Evolutionary conservation across 495 filamentous ascomycete species (phyloP), one percentile per base, ranked within the genome.

Genomic region (Pseudevernia furfuracea): DNA sequence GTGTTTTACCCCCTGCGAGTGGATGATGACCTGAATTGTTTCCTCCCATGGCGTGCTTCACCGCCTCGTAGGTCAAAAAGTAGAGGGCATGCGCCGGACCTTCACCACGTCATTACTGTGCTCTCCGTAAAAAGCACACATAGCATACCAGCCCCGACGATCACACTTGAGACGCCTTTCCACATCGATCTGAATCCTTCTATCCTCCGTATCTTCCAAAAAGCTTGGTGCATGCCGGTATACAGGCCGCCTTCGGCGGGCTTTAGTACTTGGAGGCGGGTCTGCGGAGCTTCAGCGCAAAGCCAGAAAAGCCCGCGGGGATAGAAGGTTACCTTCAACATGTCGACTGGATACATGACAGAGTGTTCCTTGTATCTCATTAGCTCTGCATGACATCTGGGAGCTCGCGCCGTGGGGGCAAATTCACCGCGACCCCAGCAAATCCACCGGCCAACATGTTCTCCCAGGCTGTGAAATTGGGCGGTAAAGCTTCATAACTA

Each of bases 291-390:
- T 63, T 67, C 28, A 62, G 69, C 71, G 37, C 44, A 52, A 28
- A 39, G 19, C 61, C 46, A 56, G 38, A 10, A 66, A 34, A 60
- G 21, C 14, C 32, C n/a, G 60, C 32, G 36, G 41, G 23, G 14
- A 43, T 61, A n/a, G 5, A 30, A 55, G 19, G 83, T 75, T 79
- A 97, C 95, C 87, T 99, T 99, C 64, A 99, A 86, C 67, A 96
- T 85, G 78, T 99, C 94, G 67, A 99, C 89, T 12, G 94, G 94
- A 70, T 99, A 99, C 94, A 99, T 96, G 67, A 95, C 91, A 59
- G 92, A 93, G 75, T 93, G 91, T 77, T 93, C 89, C 82, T 82
- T 62, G 58, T 36, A 19, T 36, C 48, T 7, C 25, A 61, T 74
- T 43, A 74, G 62, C 46, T 49, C 48, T 59, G 46, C n/a, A 38